Evolutionary conservation across 2,329 filamentous ascomycete species (phyloP).

Genomic region (Alternaria novae-zelandiae): DNA sequence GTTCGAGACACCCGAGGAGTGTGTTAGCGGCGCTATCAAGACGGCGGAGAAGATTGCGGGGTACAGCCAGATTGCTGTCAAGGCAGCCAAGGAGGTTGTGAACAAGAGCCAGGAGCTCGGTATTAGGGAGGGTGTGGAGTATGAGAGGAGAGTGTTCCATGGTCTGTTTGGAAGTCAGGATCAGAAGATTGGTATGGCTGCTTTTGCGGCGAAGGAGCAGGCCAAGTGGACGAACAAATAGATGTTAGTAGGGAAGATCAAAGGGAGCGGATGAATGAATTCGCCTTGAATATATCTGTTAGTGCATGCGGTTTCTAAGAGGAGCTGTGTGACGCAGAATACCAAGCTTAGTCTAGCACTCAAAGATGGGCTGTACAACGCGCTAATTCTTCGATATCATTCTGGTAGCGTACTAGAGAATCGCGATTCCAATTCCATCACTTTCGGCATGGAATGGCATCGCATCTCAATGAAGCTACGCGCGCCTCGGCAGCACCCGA

Average conservation of each 20-base stretch:
- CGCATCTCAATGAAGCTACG: slow-evolving; percentile 8
- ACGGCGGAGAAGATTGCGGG: slow-evolving; percentile 90
- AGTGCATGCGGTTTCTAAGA: neutral
- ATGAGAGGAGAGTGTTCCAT: slow-evolving; percentile 92
- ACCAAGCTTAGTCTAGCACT: neutral
- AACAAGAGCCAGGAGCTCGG: slow-evolving; percentile 96
- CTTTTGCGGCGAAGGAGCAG: slow-evolving; percentile 95
- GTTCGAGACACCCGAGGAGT: slow-evolving; percentile 79
- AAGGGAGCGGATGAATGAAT: neutral
- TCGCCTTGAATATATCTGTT: neutral
- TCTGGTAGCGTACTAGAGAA: neutral
- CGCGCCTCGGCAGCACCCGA: slow-evolving; percentile 10
- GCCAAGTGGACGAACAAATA: slow-evolving; percentile 86
- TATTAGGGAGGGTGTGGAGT: slow-evolving; percentile 90
- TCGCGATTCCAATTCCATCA: neutral
- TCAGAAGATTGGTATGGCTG: slow-evolving; percentile 95
- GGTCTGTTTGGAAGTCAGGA: slow-evolving; percentile 90
- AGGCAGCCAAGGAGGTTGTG: slow-evolving; percentile 95
- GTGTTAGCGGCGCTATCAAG: slow-evolving; percentile 80
- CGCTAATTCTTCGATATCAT: neutral
- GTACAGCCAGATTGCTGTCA: slow-evolving; percentile 84
- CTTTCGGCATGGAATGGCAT: neutral
- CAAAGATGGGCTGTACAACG: neutral
- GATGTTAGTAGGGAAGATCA: neutral
- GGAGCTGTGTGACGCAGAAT: neutral